These are phyloP conservation scores for Fusarium floridanum DNA, from an alignment of 2,329 filamentous ascomycete genomes.

Conservation along the genomic window DNA sequence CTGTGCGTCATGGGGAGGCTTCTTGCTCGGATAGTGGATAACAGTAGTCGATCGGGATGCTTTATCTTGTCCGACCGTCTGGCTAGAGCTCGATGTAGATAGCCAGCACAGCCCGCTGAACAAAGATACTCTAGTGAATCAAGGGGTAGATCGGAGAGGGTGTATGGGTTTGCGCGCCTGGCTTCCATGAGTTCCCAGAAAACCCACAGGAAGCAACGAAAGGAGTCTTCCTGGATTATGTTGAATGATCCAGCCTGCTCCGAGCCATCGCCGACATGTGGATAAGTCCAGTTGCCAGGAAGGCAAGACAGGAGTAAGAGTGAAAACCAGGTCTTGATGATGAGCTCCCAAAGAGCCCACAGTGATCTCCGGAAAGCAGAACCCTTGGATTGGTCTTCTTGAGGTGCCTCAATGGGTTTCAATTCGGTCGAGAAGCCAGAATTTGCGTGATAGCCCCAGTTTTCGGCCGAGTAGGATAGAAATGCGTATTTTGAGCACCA, in stretches of 20 bases:
- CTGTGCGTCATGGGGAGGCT: background rate
- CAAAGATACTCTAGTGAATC: background rate
- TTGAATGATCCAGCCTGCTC: background rate
- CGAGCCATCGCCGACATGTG: background rate
- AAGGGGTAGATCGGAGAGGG: background rate
- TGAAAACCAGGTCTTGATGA: background rate
- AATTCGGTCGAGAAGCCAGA: background rate
- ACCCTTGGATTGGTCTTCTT: background rate
- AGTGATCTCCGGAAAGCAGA: background rate
- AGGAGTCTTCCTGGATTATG: background rate
- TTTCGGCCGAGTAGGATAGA: background rate
- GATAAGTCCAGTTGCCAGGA: background rate
- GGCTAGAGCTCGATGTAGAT: background rate
- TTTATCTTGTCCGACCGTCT: background rate
- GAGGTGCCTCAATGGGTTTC: background rate
- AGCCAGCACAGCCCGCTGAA: background rate
- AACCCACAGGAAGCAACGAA: background rate
- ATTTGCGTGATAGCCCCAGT: background rate
- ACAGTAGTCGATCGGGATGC: background rate
- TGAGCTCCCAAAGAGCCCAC: background rate
- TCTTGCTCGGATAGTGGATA: background rate
- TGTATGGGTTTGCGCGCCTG: background rate
- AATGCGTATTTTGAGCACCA: background rate
- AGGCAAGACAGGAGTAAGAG: background rate
- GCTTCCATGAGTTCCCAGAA: background rate